Base-by-base conservation (phyloP, 2,329 filamentous ascomycete species). In the Exophiala bonariae region DNA sequence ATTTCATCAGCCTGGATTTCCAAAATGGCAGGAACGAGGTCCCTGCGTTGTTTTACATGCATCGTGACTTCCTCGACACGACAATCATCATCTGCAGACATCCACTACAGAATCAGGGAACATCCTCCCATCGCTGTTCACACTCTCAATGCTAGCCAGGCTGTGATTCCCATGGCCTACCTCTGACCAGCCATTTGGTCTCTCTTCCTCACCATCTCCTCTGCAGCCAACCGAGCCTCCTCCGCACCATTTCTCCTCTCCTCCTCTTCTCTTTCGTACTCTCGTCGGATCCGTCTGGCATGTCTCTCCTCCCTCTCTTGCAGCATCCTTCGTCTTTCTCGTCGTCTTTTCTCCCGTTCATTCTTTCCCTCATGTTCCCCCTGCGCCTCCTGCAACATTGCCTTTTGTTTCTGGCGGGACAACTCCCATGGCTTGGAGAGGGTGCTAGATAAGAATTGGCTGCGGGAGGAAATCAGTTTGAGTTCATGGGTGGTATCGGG, bases 391-490 rank as follows among this genome's bases (percentile, higher is more conserved):
- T 57, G 55, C 6, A 65, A 62, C 22, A 81, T 64, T 38, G 57
- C 60, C 44, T 64, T 67, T 35, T 74, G 62, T 51, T 80, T 70
- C 20, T 64, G 61, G 0, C 64, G 59, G 1, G 61, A 66, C 35
- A 85, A 52, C 3, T 67, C 57, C 81, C 82, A 84, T 2, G 79
- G 78, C 42, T 64, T 65, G 3, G 66, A 67, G 17, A 85, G 66
- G 1, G 81, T 69, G 10, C 73, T 65, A 8, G 69, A 59, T 35
- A 76, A 70, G 58, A 76, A 81, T 20, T 68, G 61, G 3, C 73
- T 70, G 14, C 73, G 70, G 52, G 78, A 73, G 1, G 70, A 66
- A 72, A 81, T 78, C 23, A 77, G 77, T 6, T 61, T 61, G 39
- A 75, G 72, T 59, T 85, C 82, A 20, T 77, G 73, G 33, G 72